Base-by-base conservation (phyloP, 2,329 filamentous ascomycete species). In the Talaromyces marneffei region DNA sequence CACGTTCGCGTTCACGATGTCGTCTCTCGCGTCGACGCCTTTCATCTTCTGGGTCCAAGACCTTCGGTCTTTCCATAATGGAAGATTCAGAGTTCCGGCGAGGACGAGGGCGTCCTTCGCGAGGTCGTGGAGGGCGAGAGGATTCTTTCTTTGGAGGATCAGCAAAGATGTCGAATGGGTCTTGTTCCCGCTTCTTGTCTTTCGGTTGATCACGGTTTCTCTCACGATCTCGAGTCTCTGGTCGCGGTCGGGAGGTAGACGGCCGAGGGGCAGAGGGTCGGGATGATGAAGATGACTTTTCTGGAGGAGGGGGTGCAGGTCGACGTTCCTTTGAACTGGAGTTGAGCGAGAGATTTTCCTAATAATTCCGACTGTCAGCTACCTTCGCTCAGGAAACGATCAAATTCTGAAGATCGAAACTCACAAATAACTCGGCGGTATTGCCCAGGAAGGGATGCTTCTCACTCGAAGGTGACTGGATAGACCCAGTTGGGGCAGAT, bases 81-180 rank as follows among this genome's bases (percentile, higher is more conserved):
- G 85, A 88, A 0, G 85, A 86, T 65, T 87, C 85, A 0, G 85
- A 87, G 68, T 87, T 86, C 58, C 85, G 82, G 60, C 85, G 80
- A 37, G 79, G 79, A 31, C 82, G 79, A 58, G 72, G 63, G 50
- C 77, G 72, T 55, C 74, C 73, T 53, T 78, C 75, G 33, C 74
- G 72, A 59, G 78, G 63, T 40, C 76, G 61, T 71, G 67, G 29
- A 63, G 68, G 63, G 20, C 60, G 50, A 56, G 66, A 39, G 25
- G 55, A 63, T 27, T 70, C 62, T 42, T 70, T 74, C 14, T 64
- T 31, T 3, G 70, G 71, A 50, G 75, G 79, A 65, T 78, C 77
- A 39, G 75, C 80, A 66, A 83, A 83, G 39, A 82, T 78, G 65
- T 82, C 77, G 29, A 80, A 73, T 20, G 67, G 75, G 69, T 72